Conservation (phyloP, 495 filamentous ascomycete species). For the Bacidia gigantensis region DNA sequence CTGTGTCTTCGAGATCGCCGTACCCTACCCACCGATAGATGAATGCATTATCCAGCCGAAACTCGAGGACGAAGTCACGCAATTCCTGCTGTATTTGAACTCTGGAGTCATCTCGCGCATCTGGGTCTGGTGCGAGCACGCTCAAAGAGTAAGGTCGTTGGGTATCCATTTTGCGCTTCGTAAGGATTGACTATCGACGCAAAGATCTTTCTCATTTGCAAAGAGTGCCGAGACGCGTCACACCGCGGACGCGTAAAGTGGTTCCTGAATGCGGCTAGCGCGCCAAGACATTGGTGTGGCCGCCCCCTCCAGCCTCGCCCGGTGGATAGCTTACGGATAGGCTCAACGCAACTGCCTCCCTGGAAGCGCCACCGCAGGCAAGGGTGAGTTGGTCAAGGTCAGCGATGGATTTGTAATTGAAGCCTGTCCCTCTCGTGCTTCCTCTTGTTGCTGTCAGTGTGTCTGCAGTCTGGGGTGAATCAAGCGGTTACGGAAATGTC, state of each 20-base stretch:
- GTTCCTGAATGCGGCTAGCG: slow-evolving; percentile 4
- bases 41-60: slow-evolving; percentile 89
- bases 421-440: too few relatives aligned
- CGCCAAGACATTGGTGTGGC: background rate
- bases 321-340: too few relatives aligned
- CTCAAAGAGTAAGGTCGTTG: slow-evolving; percentile 73
- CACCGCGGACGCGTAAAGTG: slow-evolving; percentile 14
- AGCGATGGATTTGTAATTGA: too few relatives aligned
- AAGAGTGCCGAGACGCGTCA: slow-evolving; percentile 1
- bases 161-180: slow-evolving; percentile 75
- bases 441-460: too few relatives aligned
- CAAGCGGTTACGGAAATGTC: too few relatives aligned
- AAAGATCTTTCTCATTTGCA: background rate
- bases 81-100: slow-evolving; percentile 41
- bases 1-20: background rate
- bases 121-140: slow-evolving; percentile 56
- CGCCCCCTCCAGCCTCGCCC: too few relatives aligned
- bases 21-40: slow-evolving; percentile 66
- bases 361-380: too few relatives aligned
- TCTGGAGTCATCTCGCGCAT: slow-evolving; percentile 46
- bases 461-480: too few relatives aligned
- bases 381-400: too few relatives aligned
- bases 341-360: too few relatives aligned
- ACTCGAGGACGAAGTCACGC: slow-evolving; percentile 78
- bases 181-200: too few relatives aligned